Percentiles rank a stretch among this genome's conserved stretches.
Conservation (phyloP, 1,139 yeast genomes). For the Nadsonia commutata region DNA sequence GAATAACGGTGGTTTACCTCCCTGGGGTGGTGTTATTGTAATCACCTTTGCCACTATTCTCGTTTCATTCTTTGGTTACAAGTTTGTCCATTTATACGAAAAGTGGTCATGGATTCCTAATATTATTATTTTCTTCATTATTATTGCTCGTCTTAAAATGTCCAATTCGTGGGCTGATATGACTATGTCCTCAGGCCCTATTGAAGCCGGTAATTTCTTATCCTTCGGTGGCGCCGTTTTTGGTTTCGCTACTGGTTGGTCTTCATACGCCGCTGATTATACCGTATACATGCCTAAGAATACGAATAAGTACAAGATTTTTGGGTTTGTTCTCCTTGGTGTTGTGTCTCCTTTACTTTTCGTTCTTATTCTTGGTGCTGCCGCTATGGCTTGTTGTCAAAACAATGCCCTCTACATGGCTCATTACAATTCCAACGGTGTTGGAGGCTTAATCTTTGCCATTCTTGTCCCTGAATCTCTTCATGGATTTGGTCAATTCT, state of each 20-base stretch:
- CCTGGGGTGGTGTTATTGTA: constrained; percentile 83
- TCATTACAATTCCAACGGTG: constrained; percentile 37
- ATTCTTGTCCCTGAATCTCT: constrained; percentile 65
- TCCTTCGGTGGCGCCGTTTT: constrained; percentile 75
- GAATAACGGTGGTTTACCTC: constrained; percentile 53
- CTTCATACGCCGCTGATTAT: constrained; percentile 84
- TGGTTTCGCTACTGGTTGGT: constrained; percentile 94
- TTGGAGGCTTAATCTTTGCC: constrained; percentile 75
- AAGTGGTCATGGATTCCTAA: constrained; percentile 86
- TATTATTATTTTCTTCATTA: constrained; percentile 51
- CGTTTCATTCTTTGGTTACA: constrained; percentile 79
- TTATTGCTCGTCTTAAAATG: constrained; percentile 62
- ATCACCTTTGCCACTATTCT: constrained; percentile 53
- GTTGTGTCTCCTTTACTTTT: constrained; percentile 53
- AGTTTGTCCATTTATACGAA: constrained; percentile 67
- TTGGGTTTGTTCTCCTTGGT: constrained; percentile 49
- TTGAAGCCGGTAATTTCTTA: constrained; percentile 61
- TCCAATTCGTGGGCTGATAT: constrained; percentile 44
- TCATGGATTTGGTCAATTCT: constrained; percentile 81
- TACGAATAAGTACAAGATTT: constrained; percentile 43
- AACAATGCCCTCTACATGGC: constrained; percentile 34
- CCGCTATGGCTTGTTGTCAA: constrained; percentile 54
- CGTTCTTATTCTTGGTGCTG: constrained; percentile 76
- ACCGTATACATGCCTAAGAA: constrained; percentile 69
- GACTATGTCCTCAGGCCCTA: constrained; percentile 27